Evolutionary conservation across 176 grass and related monocot species (phyloP).

Genomic region (Lolium rigidum): DNA sequence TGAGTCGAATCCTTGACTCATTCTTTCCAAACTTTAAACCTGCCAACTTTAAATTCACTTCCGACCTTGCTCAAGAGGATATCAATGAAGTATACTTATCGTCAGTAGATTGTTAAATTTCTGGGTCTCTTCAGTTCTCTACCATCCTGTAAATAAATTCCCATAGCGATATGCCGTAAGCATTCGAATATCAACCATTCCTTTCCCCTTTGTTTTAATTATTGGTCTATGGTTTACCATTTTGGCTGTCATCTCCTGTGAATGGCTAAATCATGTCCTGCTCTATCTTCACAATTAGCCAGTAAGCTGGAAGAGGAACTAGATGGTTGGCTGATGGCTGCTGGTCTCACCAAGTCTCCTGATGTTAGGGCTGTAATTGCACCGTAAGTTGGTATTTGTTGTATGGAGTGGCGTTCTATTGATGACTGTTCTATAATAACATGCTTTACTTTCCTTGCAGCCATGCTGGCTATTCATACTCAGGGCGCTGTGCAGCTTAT

Average conservation of each 20-base stretch:
- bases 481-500: constrained; percentile 88
- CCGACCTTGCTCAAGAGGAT: background rate
- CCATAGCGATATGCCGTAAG: background rate
- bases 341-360: constrained; percentile 75
- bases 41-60: constrained; percentile 3
- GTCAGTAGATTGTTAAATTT: background rate
- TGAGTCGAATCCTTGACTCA: background rate
- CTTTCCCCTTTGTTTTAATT: background rate
- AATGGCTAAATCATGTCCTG: constrained; percentile 29
- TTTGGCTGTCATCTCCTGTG: constrained; percentile 23
- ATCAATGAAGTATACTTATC: background rate
- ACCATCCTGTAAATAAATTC: background rate
- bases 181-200: constrained; percentile 15
- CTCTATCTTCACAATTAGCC: constrained; percentile 59
- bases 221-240: constrained; percentile 8
- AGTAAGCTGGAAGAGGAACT: constrained; percentile 88
- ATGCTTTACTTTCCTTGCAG: constrained; percentile 54
- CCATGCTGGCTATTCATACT: constrained; percentile 99
- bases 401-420: background rate
- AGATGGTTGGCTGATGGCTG: constrained; percentile 66
- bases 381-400: constrained; percentile 67
- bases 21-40: background rate
- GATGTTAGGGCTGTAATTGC: constrained; percentile 93
- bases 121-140: background rate
- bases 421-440: constrained; percentile 3